These are phyloP conservation scores for Colletotrichum horii DNA, from an alignment of 2,329 filamentous ascomycete genomes.

Conservation along the genomic window DNA sequence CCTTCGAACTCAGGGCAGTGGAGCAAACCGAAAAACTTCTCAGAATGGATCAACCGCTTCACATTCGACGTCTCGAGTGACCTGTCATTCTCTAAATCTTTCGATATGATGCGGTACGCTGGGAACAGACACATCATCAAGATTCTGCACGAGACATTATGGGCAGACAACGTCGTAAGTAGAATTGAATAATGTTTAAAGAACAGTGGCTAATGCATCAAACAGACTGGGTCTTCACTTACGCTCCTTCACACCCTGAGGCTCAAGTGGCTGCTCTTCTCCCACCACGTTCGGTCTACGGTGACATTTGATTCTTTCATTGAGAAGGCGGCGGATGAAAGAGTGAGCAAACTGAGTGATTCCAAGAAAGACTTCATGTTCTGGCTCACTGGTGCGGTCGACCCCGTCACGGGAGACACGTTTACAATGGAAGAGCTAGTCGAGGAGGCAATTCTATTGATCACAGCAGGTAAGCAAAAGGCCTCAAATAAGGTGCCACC, in stretches of 20 bases:
- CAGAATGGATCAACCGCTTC: slow-evolving; percentile 4
- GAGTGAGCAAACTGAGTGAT: neutral
- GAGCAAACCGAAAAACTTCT: slow-evolving; percentile 5
- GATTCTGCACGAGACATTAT: slow-evolving; percentile 1
- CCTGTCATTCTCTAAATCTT: neutral
- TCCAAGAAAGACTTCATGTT: slow-evolving; percentile 8
- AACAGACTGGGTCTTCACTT: neutral
- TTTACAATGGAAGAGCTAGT: slow-evolving; percentile 8
- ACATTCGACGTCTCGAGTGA: slow-evolving; percentile 9
- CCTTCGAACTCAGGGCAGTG: neutral
- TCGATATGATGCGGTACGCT: neutral
- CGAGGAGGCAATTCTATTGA: slow-evolving; percentile 3
- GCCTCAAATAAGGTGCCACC: neutral
- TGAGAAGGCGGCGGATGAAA: neutral
- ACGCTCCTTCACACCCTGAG: neutral
- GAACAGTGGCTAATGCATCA: neutral
- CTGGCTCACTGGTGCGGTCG: slow-evolving; percentile 2
- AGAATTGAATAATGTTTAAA: rapidly evolving
- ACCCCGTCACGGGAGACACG: neutral
- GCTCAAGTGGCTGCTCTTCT: neutral
- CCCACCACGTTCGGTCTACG: neutral
- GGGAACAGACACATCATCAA: neutral
- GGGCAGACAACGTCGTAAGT: slow-evolving; percentile 5
- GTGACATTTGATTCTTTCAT: slow-evolving; percentile 1
- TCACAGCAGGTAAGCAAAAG: neutral